Evolutionary conservation across 495 filamentous ascomycete genomes (phyloP).

Genomic region (Annulohypoxylon nitens): DNA sequence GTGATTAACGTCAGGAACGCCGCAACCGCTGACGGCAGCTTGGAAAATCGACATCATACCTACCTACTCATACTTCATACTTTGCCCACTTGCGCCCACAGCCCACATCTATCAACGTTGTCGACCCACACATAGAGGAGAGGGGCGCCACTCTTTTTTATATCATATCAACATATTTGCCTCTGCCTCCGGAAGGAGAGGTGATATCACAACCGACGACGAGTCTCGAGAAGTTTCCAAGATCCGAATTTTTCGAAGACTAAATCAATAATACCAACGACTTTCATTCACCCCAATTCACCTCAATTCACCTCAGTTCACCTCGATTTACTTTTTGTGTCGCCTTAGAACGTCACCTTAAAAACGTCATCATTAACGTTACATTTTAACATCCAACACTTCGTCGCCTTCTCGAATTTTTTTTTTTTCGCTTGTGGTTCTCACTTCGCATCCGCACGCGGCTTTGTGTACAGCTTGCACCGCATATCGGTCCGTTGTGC

Average conservation of each 20-base stretch:
- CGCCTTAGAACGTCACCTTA: not conserved
- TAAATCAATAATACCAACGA: conserved; percentile 14
- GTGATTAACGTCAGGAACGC: conserved; percentile 40
- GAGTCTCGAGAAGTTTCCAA: conserved; percentile 16
- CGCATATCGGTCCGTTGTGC: conserved; percentile 13
- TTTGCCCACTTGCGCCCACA: conserved; percentile 40
- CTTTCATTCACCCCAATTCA: conserved; percentile 19
- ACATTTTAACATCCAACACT: conserved; percentile 1
- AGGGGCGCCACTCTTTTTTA: conserved; percentile 31
- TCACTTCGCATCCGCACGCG: conserved; percentile 10
- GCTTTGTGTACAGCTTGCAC: conserved; percentile 19
- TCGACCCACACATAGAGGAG: conserved; percentile 41
- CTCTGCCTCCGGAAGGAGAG: conserved; percentile 29
- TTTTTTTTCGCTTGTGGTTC: not conserved
- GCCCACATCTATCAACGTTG: conserved; percentile 36
- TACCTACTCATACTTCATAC: conserved; percentile 30
- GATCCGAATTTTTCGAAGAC: not conserved
- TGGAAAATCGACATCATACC: conserved; percentile 41
- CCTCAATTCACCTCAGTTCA: conserved; percentile 14
- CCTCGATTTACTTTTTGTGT: conserved; percentile 12
- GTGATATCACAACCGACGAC: conserved; percentile 41
- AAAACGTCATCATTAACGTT: not conserved
- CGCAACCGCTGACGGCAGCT: conserved; percentile 34
- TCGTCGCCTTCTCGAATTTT: not conserved
- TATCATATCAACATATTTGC: conserved; percentile 12